phyloP scores from a whole-genome alignment of 371 early-diverging fungal species.

The Mucor lusitanicus region DNA sequence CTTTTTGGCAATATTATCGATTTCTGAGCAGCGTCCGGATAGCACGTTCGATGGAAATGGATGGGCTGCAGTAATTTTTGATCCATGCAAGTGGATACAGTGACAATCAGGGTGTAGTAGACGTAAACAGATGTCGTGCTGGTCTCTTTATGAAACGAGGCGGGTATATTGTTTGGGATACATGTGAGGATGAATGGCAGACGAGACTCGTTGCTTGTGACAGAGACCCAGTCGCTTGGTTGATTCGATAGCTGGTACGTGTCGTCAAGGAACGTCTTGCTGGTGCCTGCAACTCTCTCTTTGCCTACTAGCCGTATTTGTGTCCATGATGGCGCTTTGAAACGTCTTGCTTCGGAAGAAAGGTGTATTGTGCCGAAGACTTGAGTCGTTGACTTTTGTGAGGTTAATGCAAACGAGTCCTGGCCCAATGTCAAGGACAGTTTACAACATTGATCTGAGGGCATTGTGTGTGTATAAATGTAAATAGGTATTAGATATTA shows the following conservation, averaged over 20 bases:
- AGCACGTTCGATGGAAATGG: conserved; percentile 2
- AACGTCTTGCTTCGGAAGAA: neutral
- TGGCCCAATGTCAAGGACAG: conserved; percentile 9
- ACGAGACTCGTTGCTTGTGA: neutral
- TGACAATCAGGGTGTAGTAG: conserved; percentile 3
- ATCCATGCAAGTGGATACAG: neutral
- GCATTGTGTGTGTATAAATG: neutral
- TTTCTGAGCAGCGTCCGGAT: neutral
- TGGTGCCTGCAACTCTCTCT: conserved; percentile 1
- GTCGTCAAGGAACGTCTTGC: conserved; percentile 9
- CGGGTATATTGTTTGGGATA: conserved; percentile 13
- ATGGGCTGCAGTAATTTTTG: conserved; percentile 4
- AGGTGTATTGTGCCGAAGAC: conserved; percentile 4
- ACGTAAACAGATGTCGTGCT: neutral
- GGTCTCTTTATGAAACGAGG: conserved; percentile 7
- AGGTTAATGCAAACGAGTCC: conserved; percentile 10
- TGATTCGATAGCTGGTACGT: conserved; percentile 8
- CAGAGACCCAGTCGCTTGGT: conserved; percentile 6
- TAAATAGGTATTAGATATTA: neutral
- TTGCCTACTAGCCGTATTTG: conserved; percentile 13
- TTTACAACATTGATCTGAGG: neutral
- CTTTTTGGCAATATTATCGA: conserved; percentile 3
- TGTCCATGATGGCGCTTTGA: conserved; percentile 12
- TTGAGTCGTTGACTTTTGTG: neutral
- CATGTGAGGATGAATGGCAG: conserved; percentile 6